A percentile compares a stretch with the other conserved stretches of the same genome.
These are phyloP conservation scores for Boletellus emodensis DNA, from an alignment of 768 basidiomycete genomes.

Conservation along the genomic window DNA sequence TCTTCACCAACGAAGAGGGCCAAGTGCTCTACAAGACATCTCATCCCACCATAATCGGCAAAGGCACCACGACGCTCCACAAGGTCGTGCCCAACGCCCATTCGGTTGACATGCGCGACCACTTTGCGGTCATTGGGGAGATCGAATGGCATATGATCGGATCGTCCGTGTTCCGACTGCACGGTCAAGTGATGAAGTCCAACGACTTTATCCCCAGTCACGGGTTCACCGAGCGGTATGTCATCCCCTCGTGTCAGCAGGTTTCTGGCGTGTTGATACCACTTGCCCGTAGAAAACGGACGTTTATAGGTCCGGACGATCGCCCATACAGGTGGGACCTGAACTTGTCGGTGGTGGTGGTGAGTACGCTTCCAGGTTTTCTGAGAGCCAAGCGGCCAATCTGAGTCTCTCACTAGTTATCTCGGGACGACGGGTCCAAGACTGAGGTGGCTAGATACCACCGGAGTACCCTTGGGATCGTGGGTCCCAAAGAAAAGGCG, in stretches of 20 bases:
- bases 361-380: slow-evolving; percentile 2
- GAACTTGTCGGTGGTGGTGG: slow-evolving; percentile 4
- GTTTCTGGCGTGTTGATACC: neutral
- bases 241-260: neutral
- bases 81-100: slow-evolving; percentile 23
- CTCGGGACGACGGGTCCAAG: slow-evolving; percentile 11
- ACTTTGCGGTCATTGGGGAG: slow-evolving; percentile 30
- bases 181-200: slow-evolving; percentile 24
- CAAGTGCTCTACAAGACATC: slow-evolving; percentile 30
- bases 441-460: slow-evolving; percentile 21
- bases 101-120: slow-evolving; percentile 24
- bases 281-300: slow-evolving; percentile 17
- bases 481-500: slow-evolving; percentile 15
- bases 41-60: slow-evolving; percentile 11
- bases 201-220: slow-evolving; percentile 22
- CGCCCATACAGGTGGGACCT: slow-evolving; percentile 34
- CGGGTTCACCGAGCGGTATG: slow-evolving; percentile 23
- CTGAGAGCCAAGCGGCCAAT: neutral
- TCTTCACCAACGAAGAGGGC: slow-evolving; percentile 21
- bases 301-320: slow-evolving; percentile 34
- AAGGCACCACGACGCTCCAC: slow-evolving; percentile 22
- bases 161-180: slow-evolving; percentile 29
- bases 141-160: slow-evolving; percentile 34
- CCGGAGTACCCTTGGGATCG: slow-evolving; percentile 16
- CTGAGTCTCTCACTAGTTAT: slow-evolving; percentile 11